Evolutionary conservation across 768 basidiomycete species (phyloP), one percentile per base, ranked within the genome.

Genomic region (Tulasnella calospora): DNA sequence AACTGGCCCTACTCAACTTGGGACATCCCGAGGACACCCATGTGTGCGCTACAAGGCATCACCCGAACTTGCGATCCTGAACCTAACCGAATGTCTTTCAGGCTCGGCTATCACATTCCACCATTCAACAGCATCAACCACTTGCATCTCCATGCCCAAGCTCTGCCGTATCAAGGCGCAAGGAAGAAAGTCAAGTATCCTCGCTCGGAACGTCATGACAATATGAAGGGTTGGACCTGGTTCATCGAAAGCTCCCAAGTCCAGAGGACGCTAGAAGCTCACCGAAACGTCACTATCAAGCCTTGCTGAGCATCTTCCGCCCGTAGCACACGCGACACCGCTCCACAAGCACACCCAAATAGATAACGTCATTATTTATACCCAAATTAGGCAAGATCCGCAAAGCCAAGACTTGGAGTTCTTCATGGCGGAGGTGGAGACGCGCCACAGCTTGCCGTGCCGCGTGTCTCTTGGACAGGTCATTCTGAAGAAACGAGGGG

Each of bases 81-180:
- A 77, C n/a, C 46, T 21, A 36, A 27, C 36, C 6, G 30, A n/a
- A 38, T 33, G 15, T 71, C 76, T 61, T 27, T 46, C 77, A 93
- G 93, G 80, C 86, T 94, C 85, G 93, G 93, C 0, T 94, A 94
- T 82, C 93, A 94, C 82, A 92, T 94, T 75, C 91, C 93, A 0
- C 93, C 93, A 0, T 92, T 92, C 83, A 91, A 89, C 78, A 90
- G 90, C 44, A 87, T 94, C 7, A 82, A 89, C 46, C 93, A 94
- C 82, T 85, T 94, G 21, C 93, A 94, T 82, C 84, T 94, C 51
- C 93, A 94, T 82, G 89, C 91, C 33, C 91, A 92, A 71, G 90
- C 85, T 5, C 82, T 92, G 74, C 93, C 93, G 0, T 93, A 92
- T 85, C 86, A 83, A 27, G 87, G 88, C 0, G 57, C 77, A 3